Percentiles rank a stretch among this genome's conserved stretches.
phyloP scores from a whole-genome alignment of 2,329 filamentous ascomycete species.

The Penicillium sclerotiorum region DNA sequence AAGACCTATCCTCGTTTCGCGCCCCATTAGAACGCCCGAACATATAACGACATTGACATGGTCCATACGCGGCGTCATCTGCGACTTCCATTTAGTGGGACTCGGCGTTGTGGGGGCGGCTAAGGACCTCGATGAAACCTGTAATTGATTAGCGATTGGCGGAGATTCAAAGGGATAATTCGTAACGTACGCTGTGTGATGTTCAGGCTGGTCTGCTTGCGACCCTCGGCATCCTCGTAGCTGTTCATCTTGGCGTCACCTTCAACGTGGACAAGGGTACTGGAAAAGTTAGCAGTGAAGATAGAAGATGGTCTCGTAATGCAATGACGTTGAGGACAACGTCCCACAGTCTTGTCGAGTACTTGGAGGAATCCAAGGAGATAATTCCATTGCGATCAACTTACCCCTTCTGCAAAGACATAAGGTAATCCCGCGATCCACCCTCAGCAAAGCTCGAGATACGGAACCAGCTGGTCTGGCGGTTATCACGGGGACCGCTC shows the following conservation, averaged over 20 bases:
- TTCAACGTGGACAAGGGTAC: conserved; percentile 79
- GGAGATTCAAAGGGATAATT: not conserved
- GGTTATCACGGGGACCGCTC: conserved; percentile 67
- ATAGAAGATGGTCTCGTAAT: no score
- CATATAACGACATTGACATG: not conserved
- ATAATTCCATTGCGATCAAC: no score
- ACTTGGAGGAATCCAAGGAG: no score
- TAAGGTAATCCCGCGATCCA: conserved; percentile 70
- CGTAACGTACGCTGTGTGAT: conserved; percentile 73
- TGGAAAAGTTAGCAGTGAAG: conserved; percentile 39
- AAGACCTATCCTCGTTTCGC: conserved; percentile 1
- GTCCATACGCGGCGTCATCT: conserved; percentile 7
- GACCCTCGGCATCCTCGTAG: conserved; percentile 72
- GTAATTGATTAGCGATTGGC: not conserved
- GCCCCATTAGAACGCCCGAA: conserved; percentile 7
- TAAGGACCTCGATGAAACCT: conserved; percentile 40
- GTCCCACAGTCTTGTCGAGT: no score
- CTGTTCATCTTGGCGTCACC: conserved; percentile 72
- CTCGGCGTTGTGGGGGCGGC: conserved; percentile 25
- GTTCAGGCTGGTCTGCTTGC: conserved; percentile 63
- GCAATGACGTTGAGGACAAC: no score
- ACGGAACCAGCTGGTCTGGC: conserved; percentile 82
- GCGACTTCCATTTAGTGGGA: conserved; percentile 4
- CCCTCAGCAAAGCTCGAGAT: conserved; percentile 73
- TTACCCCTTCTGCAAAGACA: conserved; percentile 81